Conservation (phyloP, 305 asterid genomes). For the Salvia sclarea region DNA sequence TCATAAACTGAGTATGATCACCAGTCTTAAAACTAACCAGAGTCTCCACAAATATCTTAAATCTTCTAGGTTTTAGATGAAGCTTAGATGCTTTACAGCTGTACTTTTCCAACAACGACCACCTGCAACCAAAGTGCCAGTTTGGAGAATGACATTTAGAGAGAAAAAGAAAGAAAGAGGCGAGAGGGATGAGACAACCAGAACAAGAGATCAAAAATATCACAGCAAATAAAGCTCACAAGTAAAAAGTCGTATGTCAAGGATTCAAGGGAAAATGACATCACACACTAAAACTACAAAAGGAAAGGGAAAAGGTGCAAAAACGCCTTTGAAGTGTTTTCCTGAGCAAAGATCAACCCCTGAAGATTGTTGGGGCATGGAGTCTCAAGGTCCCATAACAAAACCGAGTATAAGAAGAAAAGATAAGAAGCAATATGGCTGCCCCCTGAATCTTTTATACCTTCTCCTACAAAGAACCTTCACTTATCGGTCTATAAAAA, state of each 20-base stretch:
- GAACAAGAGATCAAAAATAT: slow-evolving; percentile 3
- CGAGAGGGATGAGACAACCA: neutral
- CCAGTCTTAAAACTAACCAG: slow-evolving; percentile 64
- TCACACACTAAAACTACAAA: neutral
- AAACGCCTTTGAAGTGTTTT: neutral
- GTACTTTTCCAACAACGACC: slow-evolving; percentile 95
- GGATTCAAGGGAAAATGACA: slow-evolving; percentile 21
- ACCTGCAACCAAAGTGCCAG: slow-evolving; percentile 54
- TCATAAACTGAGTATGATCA: slow-evolving; percentile 18
- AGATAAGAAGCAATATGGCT: too few species aligned
- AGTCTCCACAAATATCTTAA: slow-evolving; percentile 86
- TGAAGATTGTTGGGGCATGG: neutral
- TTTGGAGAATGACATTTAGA: slow-evolving; percentile 19
- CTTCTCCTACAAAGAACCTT: too few species aligned
- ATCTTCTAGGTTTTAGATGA: slow-evolving; percentile 97
- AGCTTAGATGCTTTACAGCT: slow-evolving; percentile 99
- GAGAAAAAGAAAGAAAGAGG: neutral
- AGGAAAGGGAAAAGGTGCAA: neutral
- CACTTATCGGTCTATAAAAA: too few species aligned
- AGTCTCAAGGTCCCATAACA: neutral
- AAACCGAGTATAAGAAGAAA: neutral
- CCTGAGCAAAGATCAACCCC: neutral
- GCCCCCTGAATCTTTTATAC: too few species aligned
- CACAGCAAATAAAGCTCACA: slow-evolving; percentile 18
- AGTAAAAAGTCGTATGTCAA: neutral